Evolutionary conservation across 176 grass and related monocot species (phyloP), one percentile per base, ranked within the genome.

Genomic region (Bonia amplexicaulis): DNA sequence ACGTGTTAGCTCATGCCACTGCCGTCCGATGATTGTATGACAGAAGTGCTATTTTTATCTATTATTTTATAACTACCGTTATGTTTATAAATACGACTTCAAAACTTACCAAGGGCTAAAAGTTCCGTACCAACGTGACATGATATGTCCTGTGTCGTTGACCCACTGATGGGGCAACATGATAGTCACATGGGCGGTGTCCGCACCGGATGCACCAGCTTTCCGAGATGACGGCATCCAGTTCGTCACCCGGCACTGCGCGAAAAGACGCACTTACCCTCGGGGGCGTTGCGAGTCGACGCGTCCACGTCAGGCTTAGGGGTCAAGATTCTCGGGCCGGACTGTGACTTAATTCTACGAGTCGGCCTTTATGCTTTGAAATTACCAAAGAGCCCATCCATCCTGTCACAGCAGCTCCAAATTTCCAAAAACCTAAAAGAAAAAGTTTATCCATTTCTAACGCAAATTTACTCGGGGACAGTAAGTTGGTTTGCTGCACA

Each of bases 191-290:
- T 7, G 86, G 20, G 53, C 1, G 0, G 9, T n/a, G 23, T 10
- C 65, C 88, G 26, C 88, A 90, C 26, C 1, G 73, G 84, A 90
- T 90, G 84, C 15, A 1, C 20, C 0, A 7, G 37, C 46, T n/a
- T 57, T 46, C 3, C 14, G 73, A 86, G 25, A 82, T 90, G 88
- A 90, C 84, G 88, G 72, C 84, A 90, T 86, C 79, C 73, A 12
- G 84, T 90, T 86, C 88, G 88, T 90, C 88, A 90, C 9, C 33
- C n/a, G 45, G 14, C 77, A 54, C 51, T 14, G 44, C 13, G 44
- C 6, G 6, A 16, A 81, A 77, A 85, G 71, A 76, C 87, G n/a
- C 1, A 25, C 69, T 29, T 81, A 17, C 77, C 82, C 86, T 44
- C 2, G 0, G 0, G 3, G 74, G 6, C 46, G 82, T 69, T 61